Evolutionary conservation across 345 rosid species (phyloP), one percentile per base, ranked within the genome.

Genomic region (Chamaenerion angustifolium): DNA sequence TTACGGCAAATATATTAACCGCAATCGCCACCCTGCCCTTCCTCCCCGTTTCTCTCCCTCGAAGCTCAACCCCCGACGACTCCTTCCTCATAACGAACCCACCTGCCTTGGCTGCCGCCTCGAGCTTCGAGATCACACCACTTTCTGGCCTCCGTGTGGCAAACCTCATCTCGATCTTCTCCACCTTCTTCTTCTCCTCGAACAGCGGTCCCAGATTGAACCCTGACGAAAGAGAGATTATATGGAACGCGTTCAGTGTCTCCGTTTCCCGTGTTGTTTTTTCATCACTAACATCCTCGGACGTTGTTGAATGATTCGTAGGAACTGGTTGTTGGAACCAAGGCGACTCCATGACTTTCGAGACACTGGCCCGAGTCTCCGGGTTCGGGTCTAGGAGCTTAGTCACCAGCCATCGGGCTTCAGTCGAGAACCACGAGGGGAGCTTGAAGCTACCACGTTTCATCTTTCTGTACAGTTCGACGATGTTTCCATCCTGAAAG

Each of bases 331-430:
- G 86, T 57, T 73, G 86, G 59, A 81, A 81, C 95, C 95, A 90
- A 3, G 85, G 42, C 0, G 92, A 86, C 6, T 77, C 88, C 88
- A 73, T 76, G 21, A 83, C 70, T 65, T 90, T 83, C 0, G 69
- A 55, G 12, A 67, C 64, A 0, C 78, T 54, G 48, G 83, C 73
- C 45, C 98, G 55, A 6, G 83, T 66, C 41, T 15, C 60, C 8
- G 95, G 94, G 49, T 81, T 90, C 5, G 95, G 98, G 54, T 90
- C 98, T 0, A 90, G 78, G n/a, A 90, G 88, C 73, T 79, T 83
- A 0, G 82, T 73, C 43, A 90, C 66, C 12, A 90, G 67, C 16
- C 79, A 56, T 12, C 98, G 68, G 0, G 95, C 81, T 21, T 85
- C 98, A 1, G 95, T 45, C 16, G 94, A 81, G 56, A 83, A 68